Base-by-base conservation (phyloP, 495 filamentous ascomycete genomes). In the Penicillium manginii region DNA sequence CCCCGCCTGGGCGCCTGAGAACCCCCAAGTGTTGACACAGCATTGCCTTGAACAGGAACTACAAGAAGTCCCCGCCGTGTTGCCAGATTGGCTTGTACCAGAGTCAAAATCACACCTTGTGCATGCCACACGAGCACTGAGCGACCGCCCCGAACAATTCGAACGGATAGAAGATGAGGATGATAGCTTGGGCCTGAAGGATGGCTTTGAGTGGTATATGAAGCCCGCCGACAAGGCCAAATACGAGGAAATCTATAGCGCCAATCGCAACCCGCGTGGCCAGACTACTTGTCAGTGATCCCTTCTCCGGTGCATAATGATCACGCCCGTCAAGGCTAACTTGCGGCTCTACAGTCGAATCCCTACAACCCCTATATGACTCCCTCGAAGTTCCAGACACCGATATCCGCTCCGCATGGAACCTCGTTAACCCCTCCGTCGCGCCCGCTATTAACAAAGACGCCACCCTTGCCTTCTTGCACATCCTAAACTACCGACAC, bases 141-240 rank as follows among this genome's bases (percentile, higher is more conserved):
- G 86, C 39, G 86, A 84, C 53, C 82, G 85, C 40, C 88, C 86
- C 55, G 83, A 87, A 33, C 83, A 88, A 59, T 96, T 97, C 74
- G 92, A 97, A 73, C 83, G 85, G 57, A 82, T 91, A 60, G 82
- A 84, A 55, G 82, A 84, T 43, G 90, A 93, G 59, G 88, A 91
- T 60, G 91, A 93, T 67, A 84, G 84, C 19, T 84, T 85, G 4
- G 91, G 94, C 6, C 76, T 98, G 53, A 96, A 94, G 70, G 91
- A 96, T 75, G 92, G 93, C 1, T 98, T 98, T 73, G 94, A 98
- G 73, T 98, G 94, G 94, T 98, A 98, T 75, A 98, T 98, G 92
- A 90, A 84, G 58, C 94, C 94, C 2, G 73, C 79, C 40, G 92
- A 98, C 71, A 93, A 91, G 75, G 67, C 85, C 53, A 96, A 96